These are phyloP conservation scores for Lentinus tigrinus DNA, from an alignment of 768 basidiomycete species.

Conservation along the genomic window DNA sequence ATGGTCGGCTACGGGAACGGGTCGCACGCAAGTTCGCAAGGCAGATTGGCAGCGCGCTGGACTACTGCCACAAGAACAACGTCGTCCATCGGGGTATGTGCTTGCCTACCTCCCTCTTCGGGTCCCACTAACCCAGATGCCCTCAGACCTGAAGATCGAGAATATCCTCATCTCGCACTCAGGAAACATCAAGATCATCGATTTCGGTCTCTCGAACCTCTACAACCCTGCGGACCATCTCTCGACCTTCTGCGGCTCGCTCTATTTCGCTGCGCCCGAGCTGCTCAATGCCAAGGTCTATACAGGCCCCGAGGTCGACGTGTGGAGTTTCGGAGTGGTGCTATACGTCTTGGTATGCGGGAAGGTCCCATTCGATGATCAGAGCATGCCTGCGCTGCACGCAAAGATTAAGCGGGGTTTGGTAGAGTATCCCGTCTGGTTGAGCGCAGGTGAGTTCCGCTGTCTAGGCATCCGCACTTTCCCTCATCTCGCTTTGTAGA, in stretches of 20 bases:
- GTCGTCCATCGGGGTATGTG: slow-evolving; percentile 87
- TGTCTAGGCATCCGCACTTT: slow-evolving; percentile 10
- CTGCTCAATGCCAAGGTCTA: slow-evolving; percentile 95
- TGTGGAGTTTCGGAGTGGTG: slow-evolving; percentile 99
- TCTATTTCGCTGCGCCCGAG: slow-evolving; percentile 99
- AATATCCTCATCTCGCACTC: slow-evolving; percentile 98
- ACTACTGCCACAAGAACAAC: slow-evolving; percentile 96
- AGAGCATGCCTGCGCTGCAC: slow-evolving; percentile 98
- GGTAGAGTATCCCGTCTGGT: slow-evolving; percentile 97
- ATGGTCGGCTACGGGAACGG: slow-evolving; percentile 91
- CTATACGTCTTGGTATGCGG: slow-evolving; percentile 97
- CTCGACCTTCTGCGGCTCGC: slow-evolving; percentile 93
- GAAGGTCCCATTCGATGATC: slow-evolving; percentile 98
- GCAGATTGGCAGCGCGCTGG: slow-evolving; percentile 93
- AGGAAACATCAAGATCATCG: slow-evolving; percentile 99
- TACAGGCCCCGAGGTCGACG: slow-evolving; percentile 96
- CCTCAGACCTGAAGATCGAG: slow-evolving; percentile 92
- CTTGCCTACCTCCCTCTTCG: slow-evolving; percentile 10
- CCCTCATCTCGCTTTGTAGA: slow-evolving; percentile 46
- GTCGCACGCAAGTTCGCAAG: slow-evolving; percentile 97
- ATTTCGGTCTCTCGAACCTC: slow-evolving; percentile 96
- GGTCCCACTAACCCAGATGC: background rate
- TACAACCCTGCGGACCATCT: slow-evolving; percentile 82
- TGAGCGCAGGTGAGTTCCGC: slow-evolving; percentile 73
- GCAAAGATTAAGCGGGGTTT: slow-evolving; percentile 98